A percentile compares a stretch with the other conserved stretches of the same genome.
phyloP scores from a whole-genome alignment of 352 stramenopile genomes.

The Paralagenidium karlingii region DNA sequence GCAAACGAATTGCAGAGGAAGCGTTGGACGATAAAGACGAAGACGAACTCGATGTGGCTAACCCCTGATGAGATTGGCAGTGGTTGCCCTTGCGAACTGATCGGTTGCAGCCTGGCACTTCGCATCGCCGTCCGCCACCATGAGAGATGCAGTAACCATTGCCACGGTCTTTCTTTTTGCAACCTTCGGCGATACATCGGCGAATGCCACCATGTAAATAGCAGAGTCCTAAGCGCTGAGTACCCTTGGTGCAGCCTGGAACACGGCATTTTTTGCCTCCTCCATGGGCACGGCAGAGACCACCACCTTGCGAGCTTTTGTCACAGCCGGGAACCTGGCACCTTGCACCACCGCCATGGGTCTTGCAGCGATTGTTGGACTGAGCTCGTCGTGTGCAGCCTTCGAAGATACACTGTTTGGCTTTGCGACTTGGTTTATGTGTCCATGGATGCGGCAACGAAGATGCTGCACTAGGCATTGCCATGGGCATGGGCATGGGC shows the following conservation, averaged over 20 bases:
- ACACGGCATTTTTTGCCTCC: conserved; percentile 67
- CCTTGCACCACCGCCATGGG: conserved; percentile 55
- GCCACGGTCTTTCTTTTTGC: conserved; percentile 71
- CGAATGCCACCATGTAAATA: conserved; percentile 71
- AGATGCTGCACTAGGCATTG: no score
- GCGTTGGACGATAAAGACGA: no score
- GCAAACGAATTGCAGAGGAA: no score
- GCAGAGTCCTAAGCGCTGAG: conserved; percentile 63
- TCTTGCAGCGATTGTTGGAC: conserved; percentile 77
- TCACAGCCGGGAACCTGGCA: conserved; percentile 54
- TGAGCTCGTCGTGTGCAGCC: conserved; percentile 49
- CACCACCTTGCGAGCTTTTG: conserved; percentile 70
- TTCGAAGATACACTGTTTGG: conserved; percentile 55
- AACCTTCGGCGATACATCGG: conserved; percentile 52
- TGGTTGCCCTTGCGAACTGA: conserved; percentile 67
- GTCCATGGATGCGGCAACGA: conserved; percentile 5
- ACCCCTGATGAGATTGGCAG: conserved; percentile 48
- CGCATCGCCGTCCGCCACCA: conserved; percentile 56
- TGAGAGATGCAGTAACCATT: conserved; percentile 78
- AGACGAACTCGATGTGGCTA: no score
- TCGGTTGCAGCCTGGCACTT: conserved; percentile 32
- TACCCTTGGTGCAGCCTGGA: conserved; percentile 56
- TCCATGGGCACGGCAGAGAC: conserved; percentile 40
- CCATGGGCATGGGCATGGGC: no score
- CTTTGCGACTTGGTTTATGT: conserved; percentile 12